Base-by-base conservation (phyloP, 2,329 filamentous ascomycete species). In the Zymoseptoria brevis region DNA sequence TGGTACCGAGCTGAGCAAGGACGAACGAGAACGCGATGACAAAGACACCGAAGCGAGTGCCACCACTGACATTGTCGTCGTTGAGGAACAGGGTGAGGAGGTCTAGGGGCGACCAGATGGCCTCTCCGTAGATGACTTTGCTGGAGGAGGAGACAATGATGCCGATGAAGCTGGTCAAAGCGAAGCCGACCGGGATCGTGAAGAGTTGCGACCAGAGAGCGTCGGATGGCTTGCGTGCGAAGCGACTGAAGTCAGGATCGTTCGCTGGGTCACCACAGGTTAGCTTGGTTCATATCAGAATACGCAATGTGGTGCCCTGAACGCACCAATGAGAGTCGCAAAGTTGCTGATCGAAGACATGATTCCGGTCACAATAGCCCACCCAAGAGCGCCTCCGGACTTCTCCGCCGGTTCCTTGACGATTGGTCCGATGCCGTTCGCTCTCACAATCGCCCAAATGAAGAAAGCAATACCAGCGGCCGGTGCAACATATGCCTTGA, bases 261-360 rank as follows among this genome's bases (percentile, higher is more conserved):
- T 53, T 53, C 5, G 30, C 35, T 45, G 35, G 7, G 26, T 45
- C 13, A 45, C 13, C 35, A 45, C 13, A 45, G 4, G 35, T 45
- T 45, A 45, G 35, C 35, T 16, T 45, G 13, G 13, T n/a, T 5
- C 13, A n/a, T n/a, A 45, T 45, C 35, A n/a, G 19, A 7, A n/a
- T n/a, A n/a, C 35, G 35, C 16, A n/a, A 35, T 45, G 35, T 57
- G 57, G 60, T 61, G 64, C 81, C 26, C 16, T 45, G 35, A 45
- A n/a, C 35, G n/a, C 35, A 45, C 35, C 78, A 66, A 96, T 94
- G 35, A 96, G 80, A 0, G 91, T 90, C 1, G 90, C 89, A 70
- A 96, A 96, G 76, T 96, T 96, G 67, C 89, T 88, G 64, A 96
- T 91, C 3, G 89, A 87, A 22, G 83, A 87, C 90, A 96, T 96